Base-by-base conservation (phyloP, 129 eudicot species). In the Flaveria trinervia region DNA sequence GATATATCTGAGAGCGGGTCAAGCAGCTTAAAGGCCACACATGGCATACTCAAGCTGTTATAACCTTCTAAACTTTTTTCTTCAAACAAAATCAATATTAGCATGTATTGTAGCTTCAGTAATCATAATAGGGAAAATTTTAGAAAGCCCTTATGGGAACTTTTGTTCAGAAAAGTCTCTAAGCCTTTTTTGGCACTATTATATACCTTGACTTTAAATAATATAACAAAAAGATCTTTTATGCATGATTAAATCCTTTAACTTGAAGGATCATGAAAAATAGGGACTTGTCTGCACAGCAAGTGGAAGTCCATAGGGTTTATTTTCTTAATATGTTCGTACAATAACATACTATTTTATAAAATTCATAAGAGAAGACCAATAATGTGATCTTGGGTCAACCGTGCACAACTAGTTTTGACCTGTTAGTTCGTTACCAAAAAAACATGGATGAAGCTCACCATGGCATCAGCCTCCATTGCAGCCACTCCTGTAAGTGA, bases 391-490 rank as follows among this genome's bases (percentile, higher is more conserved):
- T 65, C 25, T 72, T n/a, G 77, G 68, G 60, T 71, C n/a, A 49
- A 46, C 23, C 73, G 0, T 44, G 77, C n/a, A 36, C 72, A 76
- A 36, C 62, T 51, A 30, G 51, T 25, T 65, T 25, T 33, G 20
- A 60, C 30, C 68, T 17, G 7, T 50, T 49, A 28, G 74, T 5
- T 22, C n/a, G 25, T 11, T 39, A 20, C n/a, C 50, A 64, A 12
- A 48, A 33, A 65, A 44, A 59, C 60, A 28, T 6, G 33, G 56
- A 60, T 66, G 26, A 7, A 81, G 74, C 89, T 80, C 79, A 94
- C 99, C 93, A 89, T 76, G 75, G 97, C 99, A 89, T 94, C 99
- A 70, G 92, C 99, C 87, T 91, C 97, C 81, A 91, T 84, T 61
- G 92, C 97, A 55, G 93, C 90, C 70, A 94, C 86, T 75, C 97